phyloP scores from a whole-genome alignment of 345 rosid species.

The Rhizophora apiculata region DNA sequence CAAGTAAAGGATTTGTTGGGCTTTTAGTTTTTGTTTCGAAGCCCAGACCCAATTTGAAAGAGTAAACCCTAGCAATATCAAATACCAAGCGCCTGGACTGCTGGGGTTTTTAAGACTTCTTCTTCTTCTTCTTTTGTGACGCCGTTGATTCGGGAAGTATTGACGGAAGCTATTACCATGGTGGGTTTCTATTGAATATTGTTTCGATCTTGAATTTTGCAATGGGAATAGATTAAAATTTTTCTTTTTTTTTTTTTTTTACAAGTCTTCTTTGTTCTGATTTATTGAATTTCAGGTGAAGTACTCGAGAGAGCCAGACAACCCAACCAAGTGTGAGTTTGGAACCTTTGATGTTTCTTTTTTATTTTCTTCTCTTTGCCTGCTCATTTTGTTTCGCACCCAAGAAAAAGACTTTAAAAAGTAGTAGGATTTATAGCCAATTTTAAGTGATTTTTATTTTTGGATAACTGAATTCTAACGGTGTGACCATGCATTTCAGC shows the following conservation, averaged over 20 bases:
- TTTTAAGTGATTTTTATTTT: background rate
- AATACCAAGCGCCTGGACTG: no score
- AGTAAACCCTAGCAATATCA: conserved; percentile 6
- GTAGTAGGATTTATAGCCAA: no score
- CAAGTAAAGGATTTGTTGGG: background rate
- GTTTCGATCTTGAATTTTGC: background rate
- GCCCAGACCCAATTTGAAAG: background rate
- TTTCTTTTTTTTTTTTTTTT: background rate
- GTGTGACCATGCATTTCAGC: conserved; percentile 32
- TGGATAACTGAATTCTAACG: background rate
- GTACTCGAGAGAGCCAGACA: conserved; percentile 71
- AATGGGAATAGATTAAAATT: no score
- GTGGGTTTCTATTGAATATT: conserved; percentile 5
- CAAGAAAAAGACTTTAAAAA: no score
- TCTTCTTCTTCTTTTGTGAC: background rate
- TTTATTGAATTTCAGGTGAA: conserved; percentile 48
- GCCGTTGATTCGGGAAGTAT: background rate
- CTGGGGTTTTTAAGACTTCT: background rate
- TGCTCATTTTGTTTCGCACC: no score
- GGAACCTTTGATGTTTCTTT: background rate
- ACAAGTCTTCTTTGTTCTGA: conserved; percentile 1
- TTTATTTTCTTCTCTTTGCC: background rate
- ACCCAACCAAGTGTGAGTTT: conserved; percentile 67
- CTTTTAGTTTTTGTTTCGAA: background rate
- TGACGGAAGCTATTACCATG: conserved; percentile 6